phyloP scores from a whole-genome alignment of 169 alveolate genomes.

The Besnoitia besnoiti region DNA sequence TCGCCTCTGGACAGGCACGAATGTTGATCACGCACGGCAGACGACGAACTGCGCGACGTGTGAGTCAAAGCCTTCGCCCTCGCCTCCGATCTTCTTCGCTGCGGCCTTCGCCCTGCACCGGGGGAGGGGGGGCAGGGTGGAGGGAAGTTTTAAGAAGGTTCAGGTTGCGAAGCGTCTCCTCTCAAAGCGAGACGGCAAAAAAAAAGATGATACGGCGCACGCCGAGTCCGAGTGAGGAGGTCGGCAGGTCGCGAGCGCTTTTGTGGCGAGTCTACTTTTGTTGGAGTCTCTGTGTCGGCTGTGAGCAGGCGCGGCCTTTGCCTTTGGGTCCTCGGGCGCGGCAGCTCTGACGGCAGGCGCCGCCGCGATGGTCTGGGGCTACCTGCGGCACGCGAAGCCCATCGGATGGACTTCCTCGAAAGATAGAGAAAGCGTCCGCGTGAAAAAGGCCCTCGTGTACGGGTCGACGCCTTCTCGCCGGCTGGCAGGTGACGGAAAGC shows the following conservation, averaged over 20 bases:
- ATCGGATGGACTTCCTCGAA: slow-evolving; percentile 55
- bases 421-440: slow-evolving; percentile 46
- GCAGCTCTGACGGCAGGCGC: slow-evolving; percentile 77
- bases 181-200: no score
- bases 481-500: slow-evolving; percentile 62
- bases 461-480: slow-evolving; percentile 52
- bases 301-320: background rate
- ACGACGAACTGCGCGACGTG: background rate
- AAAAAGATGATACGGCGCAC: no score
- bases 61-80: background rate
- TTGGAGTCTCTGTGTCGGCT: no score
- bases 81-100: background rate
- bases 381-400: slow-evolving; percentile 35
- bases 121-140: no score
- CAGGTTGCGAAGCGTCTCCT: no score
- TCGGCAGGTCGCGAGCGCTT: no score
- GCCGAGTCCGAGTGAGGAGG: no score
- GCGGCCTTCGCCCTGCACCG: no score
- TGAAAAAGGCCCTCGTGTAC: slow-evolving; percentile 64
- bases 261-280: no score
- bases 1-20: slow-evolving; percentile 58
- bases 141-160: no score
- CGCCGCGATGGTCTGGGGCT: slow-evolving; percentile 73
- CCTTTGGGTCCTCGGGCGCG: slow-evolving; percentile 77
- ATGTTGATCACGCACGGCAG: background rate